phyloP scores from a whole-genome alignment of 1,139 yeast genomes.

The Williopsis jadinii region DNA sequence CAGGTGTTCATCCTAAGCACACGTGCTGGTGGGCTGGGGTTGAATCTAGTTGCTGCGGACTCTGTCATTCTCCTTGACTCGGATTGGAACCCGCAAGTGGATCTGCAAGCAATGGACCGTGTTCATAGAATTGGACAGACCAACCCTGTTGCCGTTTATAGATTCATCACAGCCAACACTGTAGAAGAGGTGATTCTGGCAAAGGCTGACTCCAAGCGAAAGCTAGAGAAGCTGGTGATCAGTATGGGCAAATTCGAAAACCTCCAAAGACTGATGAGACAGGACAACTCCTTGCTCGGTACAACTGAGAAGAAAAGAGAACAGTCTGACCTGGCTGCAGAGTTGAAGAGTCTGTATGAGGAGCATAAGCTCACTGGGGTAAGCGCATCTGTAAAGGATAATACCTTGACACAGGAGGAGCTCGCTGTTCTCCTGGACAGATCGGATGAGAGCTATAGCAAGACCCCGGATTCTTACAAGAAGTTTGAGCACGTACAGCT shows the following conservation, averaged over 20 bases:
- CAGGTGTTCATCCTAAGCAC: slow-evolving; percentile 73
- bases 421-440: slow-evolving; percentile 44
- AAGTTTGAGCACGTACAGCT: slow-evolving; percentile 38
- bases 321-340: slow-evolving; percentile 14
- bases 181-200: slow-evolving; percentile 77
- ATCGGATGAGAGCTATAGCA: slow-evolving; percentile 32
- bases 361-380: slow-evolving; percentile 4
- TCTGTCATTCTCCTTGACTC: slow-evolving; percentile 86
- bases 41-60: slow-evolving; percentile 81
- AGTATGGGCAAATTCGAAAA: slow-evolving; percentile 75
- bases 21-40: slow-evolving; percentile 91
- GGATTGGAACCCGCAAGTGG: slow-evolving; percentile 98
- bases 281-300: slow-evolving; percentile 7
- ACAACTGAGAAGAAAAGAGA: slow-evolving; percentile 6
- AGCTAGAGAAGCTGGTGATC: slow-evolving; percentile 74
- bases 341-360: slow-evolving; percentile 14
- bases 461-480: slow-evolving; percentile 13
- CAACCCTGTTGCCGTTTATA: slow-evolving; percentile 72
- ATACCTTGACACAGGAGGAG: slow-evolving; percentile 27
- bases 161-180: slow-evolving; percentile 71
- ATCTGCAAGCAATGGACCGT: slow-evolving; percentile 92
- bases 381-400: slow-evolving; percentile 5
- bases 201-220: slow-evolving; percentile 71
- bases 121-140: slow-evolving; percentile 91
- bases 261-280: slow-evolving; percentile 29